phyloP scores from a whole-genome alignment of 371 early-diverging fungal genomes.

The Lichtheimia hyalospora region DNA sequence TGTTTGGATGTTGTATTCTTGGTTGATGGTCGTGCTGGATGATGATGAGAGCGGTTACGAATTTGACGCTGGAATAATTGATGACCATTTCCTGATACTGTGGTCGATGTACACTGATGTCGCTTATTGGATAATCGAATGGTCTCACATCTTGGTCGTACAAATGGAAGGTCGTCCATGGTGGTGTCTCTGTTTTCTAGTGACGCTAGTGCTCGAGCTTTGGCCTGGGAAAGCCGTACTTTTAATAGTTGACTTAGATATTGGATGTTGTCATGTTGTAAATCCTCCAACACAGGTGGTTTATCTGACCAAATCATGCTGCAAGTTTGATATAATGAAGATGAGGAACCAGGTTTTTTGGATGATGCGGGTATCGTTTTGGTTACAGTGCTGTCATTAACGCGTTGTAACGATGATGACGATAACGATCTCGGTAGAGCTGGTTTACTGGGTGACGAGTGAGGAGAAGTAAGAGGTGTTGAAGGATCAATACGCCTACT shows the following conservation, averaged over 20 bases:
- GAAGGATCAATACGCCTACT: conserved; percentile 45
- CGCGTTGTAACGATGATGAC: background rate
- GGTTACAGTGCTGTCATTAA: too few species aligned
- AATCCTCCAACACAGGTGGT: background rate
- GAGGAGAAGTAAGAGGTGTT: conserved; percentile 31
- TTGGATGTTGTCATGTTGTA: conserved; percentile 17
- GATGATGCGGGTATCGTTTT: background rate
- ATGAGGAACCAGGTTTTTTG: background rate
- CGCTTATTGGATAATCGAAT: conserved; percentile 10
- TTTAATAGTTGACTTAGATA: conserved; percentile 20
- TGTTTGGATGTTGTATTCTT: conserved; percentile 1
- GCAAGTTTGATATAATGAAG: conserved; percentile 7
- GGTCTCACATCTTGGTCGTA: conserved; percentile 4
- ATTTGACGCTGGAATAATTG: background rate
- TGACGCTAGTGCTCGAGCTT: conserved; percentile 13
- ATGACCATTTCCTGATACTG: conserved; percentile 6
- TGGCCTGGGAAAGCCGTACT: conserved; percentile 21
- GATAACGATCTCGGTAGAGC: conserved; percentile 23
- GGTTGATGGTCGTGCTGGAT: background rate
- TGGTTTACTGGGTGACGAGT: conserved; percentile 35
- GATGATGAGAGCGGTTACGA: background rate
- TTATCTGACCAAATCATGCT: conserved; percentile 5
- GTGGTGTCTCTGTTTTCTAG: conserved; percentile 5
- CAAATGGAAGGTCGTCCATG: background rate
- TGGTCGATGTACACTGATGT: conserved; percentile 4